These are phyloP conservation scores for Lichtheimia corymbifera DNA, from an alignment of 371 early-diverging fungal genomes.

Conservation along the genomic window DNA sequence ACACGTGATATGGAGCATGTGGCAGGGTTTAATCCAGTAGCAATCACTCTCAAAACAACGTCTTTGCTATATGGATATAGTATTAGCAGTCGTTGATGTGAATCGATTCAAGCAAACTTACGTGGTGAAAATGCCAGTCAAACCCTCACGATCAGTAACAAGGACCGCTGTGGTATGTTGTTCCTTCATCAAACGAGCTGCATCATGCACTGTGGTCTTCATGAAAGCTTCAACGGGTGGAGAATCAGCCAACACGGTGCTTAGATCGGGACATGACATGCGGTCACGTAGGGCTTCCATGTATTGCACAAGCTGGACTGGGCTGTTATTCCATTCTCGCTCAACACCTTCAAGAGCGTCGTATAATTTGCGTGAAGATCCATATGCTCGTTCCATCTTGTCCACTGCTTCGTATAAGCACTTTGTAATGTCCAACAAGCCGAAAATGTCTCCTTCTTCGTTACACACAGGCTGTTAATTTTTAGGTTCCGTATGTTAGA, in stretches of 20 bases:
- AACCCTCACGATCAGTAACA: conserved; percentile 76
- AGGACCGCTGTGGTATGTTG: conserved; percentile 84
- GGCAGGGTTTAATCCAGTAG: conserved; percentile 82
- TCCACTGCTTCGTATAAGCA: conserved; percentile 91
- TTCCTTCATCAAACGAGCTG: conserved; percentile 85
- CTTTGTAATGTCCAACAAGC: conserved; percentile 92
- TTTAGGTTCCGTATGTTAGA: neutral
- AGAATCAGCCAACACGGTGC: conserved; percentile 67
- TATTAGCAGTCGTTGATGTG: neutral
- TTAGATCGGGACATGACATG: conserved; percentile 83
- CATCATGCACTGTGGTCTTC: conserved; percentile 81
- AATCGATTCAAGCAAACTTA: conserved; percentile 4
- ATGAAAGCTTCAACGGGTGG: conserved; percentile 70
- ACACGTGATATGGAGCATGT: conserved; percentile 88
- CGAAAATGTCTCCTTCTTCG: conserved; percentile 86
- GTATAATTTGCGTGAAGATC: conserved; percentile 76
- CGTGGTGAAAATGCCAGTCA: conserved; percentile 91
- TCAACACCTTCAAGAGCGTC: conserved; percentile 90
- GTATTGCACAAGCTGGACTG: conserved; percentile 26
- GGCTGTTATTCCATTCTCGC: conserved; percentile 64
- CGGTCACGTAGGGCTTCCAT: conserved; percentile 58
- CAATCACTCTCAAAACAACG: conserved; percentile 90
- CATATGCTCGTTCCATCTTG: conserved; percentile 87
- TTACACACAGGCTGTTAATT: conserved; percentile 66
- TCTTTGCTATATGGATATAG: conserved; percentile 54